These are phyloP conservation scores for Tylopilus rubrobrunneus DNA, from an alignment of 768 basidiomycete genomes.

Conservation along the genomic window DNA sequence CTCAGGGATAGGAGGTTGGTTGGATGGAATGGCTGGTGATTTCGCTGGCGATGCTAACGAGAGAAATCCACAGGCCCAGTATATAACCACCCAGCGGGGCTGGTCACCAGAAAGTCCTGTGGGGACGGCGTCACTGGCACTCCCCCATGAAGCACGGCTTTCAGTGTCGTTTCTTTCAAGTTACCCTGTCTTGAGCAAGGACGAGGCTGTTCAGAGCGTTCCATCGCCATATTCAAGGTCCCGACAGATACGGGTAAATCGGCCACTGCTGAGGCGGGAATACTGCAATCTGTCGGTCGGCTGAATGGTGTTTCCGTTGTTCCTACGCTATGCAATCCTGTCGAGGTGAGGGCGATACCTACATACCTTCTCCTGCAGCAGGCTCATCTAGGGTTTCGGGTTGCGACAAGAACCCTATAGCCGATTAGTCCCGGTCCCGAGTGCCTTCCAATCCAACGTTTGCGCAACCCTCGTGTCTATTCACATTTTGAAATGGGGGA, in stretches of 20 bases:
- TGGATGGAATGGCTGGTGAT: too few relatives aligned
- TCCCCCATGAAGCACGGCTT: neutral
- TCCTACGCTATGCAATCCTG: too few relatives aligned
- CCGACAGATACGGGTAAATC: too few relatives aligned
- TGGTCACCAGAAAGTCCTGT: too few relatives aligned
- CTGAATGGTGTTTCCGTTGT: too few relatives aligned
- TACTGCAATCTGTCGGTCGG: too few relatives aligned
- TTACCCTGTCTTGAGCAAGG: neutral
- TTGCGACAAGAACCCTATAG: neutral
- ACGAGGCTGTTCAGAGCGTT: neutral
- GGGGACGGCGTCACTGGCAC: neutral
- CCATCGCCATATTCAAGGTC: neutral
- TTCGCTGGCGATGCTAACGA: neutral
- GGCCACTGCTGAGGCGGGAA: too few relatives aligned
- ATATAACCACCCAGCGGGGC: neutral
- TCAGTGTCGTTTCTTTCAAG: neutral
- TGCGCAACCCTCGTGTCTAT: too few relatives aligned
- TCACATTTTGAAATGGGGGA: too few relatives aligned
- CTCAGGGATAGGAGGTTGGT: neutral
- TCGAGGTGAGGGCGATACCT: too few relatives aligned
- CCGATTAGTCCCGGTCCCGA: neutral
- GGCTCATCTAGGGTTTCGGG: neutral
- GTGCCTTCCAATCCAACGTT: neutral
- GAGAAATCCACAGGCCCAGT: neutral
- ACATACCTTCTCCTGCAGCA: too few relatives aligned